A percentile compares a stretch with the other conserved stretches of the same genome.
Conservation (phyloP, 192 early-diverging fungal genomes). For the Funneliformis geosporum region DNA sequence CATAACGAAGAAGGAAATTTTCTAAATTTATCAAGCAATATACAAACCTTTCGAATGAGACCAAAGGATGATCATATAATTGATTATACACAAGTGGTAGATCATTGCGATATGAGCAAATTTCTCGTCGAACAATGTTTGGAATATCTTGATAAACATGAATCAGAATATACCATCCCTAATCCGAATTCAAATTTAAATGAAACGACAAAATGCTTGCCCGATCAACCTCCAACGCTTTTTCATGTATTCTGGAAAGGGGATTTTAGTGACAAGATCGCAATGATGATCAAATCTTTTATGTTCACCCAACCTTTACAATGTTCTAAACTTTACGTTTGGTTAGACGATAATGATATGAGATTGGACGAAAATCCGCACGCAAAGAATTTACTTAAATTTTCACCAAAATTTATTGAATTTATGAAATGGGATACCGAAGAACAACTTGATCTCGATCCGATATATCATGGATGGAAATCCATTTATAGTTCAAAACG, state of each 20-base stretch:
- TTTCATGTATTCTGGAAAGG: slow-evolving; percentile 47
- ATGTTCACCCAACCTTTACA: slow-evolving; percentile 42
- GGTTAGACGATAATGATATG: slow-evolving; percentile 33
- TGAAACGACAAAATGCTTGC: neutral
- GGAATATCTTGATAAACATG: slow-evolving; percentile 4
- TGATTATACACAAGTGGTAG: neutral
- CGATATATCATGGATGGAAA: neutral
- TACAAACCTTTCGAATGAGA: neutral
- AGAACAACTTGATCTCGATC: neutral
- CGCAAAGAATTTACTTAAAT: neutral
- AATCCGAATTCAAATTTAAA: neutral
- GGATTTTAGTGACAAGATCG: slow-evolving; percentile 40
- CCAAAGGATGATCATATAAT: neutral
- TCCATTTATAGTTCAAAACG: no score
- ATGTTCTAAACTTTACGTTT: slow-evolving; percentile 34
- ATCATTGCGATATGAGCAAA: neutral
- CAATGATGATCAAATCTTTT: slow-evolving; percentile 34
- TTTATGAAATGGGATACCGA: neutral
- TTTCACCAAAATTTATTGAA: neutral
- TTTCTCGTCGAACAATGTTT: slow-evolving; percentile 1
- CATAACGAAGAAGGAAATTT: neutral
- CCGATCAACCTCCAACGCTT: slow-evolving; percentile 28
- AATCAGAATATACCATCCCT: neutral
- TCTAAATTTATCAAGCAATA: neutral
- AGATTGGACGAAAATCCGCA: neutral